Percentiles rank a stretch among this genome's conserved stretches.
Conservation (phyloP, 192 early-diverging fungal species). For the Rhizophlyctis rosea region DNA sequence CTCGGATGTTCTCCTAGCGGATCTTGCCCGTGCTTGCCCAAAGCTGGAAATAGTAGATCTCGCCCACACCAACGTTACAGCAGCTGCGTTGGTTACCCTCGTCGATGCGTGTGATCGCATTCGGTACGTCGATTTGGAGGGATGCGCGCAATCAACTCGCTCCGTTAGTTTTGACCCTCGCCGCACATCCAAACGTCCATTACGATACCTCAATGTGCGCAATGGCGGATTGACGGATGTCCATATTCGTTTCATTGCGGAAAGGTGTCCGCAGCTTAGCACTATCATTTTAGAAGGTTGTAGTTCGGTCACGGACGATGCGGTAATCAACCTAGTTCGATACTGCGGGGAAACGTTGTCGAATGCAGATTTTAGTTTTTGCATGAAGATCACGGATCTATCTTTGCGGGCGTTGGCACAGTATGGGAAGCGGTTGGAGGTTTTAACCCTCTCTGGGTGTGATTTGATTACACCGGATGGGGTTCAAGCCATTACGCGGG, state of each 20-base stretch:
- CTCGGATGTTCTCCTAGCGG: conserved; percentile 23
- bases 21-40: conserved; percentile 11
- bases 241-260: conserved; percentile 14
- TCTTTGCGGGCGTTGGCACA: too few relatives aligned
- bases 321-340: background rate
- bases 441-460: too few relatives aligned
- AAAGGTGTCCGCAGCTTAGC: conserved; percentile 17
- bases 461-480: too few relatives aligned
- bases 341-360: background rate
- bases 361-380: too few relatives aligned
- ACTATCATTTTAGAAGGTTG: conserved; percentile 24
- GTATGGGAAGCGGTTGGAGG: too few relatives aligned
- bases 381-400: too few relatives aligned
- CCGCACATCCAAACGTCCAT: conserved; percentile 1
- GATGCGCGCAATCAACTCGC: background rate
- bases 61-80: conserved; percentile 23
- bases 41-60: conserved; percentile 28
- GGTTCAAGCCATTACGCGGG: too few relatives aligned
- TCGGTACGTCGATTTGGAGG: conserved; percentile 24
- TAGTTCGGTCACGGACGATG: conserved; percentile 6
- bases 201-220: conserved; percentile 20
- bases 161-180: conserved; percentile 2
- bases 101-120: conserved; percentile 21
- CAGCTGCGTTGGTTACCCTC: conserved; percentile 2
- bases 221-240: conserved; percentile 20